Percentiles rank a stretch among this genome's conserved stretches.
phyloP scores from a whole-genome alignment of 2,329 filamentous ascomycete genomes.

The Alternaria sp. region DNA sequence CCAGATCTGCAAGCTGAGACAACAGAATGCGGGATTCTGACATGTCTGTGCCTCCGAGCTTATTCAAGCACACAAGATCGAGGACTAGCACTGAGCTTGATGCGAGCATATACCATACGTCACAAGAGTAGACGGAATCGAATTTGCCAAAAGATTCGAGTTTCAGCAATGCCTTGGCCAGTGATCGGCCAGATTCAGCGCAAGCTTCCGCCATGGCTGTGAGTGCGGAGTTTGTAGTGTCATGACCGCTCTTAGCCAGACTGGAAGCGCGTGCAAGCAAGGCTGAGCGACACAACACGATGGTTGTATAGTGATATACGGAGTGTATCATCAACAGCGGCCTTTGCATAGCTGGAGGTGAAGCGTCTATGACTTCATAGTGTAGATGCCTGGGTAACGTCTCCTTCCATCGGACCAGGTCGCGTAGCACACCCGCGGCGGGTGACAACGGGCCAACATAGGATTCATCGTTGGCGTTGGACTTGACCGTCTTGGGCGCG shows the following conservation, averaged over 20 bases:
- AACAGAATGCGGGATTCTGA: conserved; percentile 45
- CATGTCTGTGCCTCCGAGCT: conserved; percentile 24
- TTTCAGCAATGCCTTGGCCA: conserved; percentile 47
- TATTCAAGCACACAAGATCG: conserved; percentile 46
- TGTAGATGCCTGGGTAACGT: conserved; percentile 51
- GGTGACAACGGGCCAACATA: conserved; percentile 52
- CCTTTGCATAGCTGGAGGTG: conserved; percentile 48
- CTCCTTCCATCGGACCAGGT: conserved; percentile 52
- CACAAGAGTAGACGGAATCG: conserved; percentile 53
- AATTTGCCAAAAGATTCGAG: conserved; percentile 51
- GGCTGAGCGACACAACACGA: conserved; percentile 51
- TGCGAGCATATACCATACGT: conserved; percentile 53
- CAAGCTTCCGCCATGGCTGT: conserved; percentile 50
- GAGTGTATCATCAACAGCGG: conserved; percentile 52
- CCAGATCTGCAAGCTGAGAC: conserved; percentile 47
- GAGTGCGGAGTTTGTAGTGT: conserved; percentile 38
- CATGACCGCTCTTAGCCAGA: conserved; percentile 36
- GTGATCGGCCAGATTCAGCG: conserved; percentile 47
- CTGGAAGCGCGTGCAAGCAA: conserved; percentile 50
- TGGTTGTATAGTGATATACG: conserved; percentile 53
- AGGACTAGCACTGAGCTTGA: conserved; percentile 51
- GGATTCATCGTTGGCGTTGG: conserved; percentile 44
- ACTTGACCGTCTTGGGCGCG: conserved; percentile 45
- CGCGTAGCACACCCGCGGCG: conserved; percentile 49
- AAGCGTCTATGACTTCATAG: conserved; percentile 42